A percentile compares a stretch with the other conserved stretches of the same genome.
These are phyloP conservation scores for Blastobotrys capitulatus DNA, from an alignment of 1,139 yeast genomes.

Conservation along the genomic window DNA sequence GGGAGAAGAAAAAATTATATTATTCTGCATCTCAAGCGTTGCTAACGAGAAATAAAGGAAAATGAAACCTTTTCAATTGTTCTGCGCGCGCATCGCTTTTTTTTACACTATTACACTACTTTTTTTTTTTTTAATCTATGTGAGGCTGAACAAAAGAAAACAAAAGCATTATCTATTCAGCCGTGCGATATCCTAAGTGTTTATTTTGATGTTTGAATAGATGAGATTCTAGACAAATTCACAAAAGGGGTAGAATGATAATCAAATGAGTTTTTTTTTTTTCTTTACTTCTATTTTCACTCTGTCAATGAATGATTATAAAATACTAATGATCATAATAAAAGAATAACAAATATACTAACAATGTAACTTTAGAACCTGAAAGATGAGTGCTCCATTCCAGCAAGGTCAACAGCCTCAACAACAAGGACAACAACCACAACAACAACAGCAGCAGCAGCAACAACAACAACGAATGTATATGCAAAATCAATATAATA, in stretches of 20 bases:
- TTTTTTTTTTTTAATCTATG: too few relatives aligned
- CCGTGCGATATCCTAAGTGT: not conserved
- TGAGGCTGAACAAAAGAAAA: not conserved
- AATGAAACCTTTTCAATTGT: not conserved
- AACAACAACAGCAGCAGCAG: not conserved
- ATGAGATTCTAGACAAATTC: too few relatives aligned
- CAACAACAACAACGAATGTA: not conserved
- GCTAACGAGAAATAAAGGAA: too few relatives aligned
- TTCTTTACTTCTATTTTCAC: too few relatives aligned
- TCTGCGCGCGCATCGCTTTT: not conserved
- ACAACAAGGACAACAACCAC: not conserved
- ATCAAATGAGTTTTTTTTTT: too few relatives aligned
- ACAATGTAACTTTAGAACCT: not conserved
- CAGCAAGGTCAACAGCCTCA: slow-evolving; percentile 3
- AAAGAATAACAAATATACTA: too few relatives aligned
- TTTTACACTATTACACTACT: too few relatives aligned
- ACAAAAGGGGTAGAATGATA: too few relatives aligned
- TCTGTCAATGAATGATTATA: too few relatives aligned
- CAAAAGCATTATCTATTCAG: not conserved
- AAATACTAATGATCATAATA: too few relatives aligned
- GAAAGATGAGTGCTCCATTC: slow-evolving; percentile 1
- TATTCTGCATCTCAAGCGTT: not conserved
- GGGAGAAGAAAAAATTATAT: not conserved
- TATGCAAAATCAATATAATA: not conserved
- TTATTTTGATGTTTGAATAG: not conserved